Evolutionary conservation across 208 protist genomes (phyloP), one percentile per base, ranked within the genome.

Genomic region (Tritrichomonas musculus): DNA sequence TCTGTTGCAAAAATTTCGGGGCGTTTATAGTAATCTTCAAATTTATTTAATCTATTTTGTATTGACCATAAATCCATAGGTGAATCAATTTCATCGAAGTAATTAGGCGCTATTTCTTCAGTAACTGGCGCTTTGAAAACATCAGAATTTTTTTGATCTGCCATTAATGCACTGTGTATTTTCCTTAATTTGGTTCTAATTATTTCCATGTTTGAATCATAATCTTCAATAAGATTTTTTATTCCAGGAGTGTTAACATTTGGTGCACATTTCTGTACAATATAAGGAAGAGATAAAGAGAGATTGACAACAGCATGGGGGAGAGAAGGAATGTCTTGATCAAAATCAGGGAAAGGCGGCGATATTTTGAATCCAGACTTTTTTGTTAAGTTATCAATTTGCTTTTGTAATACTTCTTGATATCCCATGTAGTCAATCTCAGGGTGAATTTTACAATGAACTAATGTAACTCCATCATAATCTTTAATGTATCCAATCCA

Each of bases 401-500:
- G 96, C 39, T 84, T 13, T 36, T 93, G 49, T 22, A 97, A 84
- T 73, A 96, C 95, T 1, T 39, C 11, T 0, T 93, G 93, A 49
- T 96, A 94, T 53, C 95, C 77, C 25, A 96, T 84, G 75, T 97
- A 97, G 93, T 96, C 69, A 66, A 97, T 95, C 33, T 94, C 64
- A 14, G 93, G 93, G 73, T 96, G 93, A 88, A 97, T 94, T 11
- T 94, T 84, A 93, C 96, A 97, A 69, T 97, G 95, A 96, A 97
- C 97, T n/a, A 97, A 55, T 1, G 96, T 97, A 50, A 94, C 96
- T 49, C 96, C 97, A 60, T 98, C 96, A 92, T 98, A 98, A 64
- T 97, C 97, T 93, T 98, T 98, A 92, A 98, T 97, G 93, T 96
- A 97, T 3, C 96, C 96, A 25, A 94, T 92, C 96, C 97, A 98